Base-by-base conservation (phyloP, 2,329 filamentous ascomycete genomes). In the Fusarium metavorans region DNA sequence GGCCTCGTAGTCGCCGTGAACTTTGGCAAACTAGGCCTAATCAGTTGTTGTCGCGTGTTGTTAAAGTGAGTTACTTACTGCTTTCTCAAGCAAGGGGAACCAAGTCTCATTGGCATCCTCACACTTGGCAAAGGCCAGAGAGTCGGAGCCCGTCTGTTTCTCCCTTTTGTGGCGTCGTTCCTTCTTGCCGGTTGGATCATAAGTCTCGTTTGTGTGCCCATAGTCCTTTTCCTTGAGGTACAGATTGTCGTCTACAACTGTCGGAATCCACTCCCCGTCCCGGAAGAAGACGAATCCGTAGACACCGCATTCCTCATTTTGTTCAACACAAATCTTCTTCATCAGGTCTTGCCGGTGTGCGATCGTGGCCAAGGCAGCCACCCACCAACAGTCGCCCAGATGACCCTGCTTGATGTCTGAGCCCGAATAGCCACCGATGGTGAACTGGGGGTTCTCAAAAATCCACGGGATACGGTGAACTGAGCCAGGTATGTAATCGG, bases 261-360 rank as follows among this genome's bases (percentile, higher is more conserved):
- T 91, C 27, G 91, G 90, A 57, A 92, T 88, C 92, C 92, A 94
- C 80, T 93, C 91, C 54, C 92, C 92, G 74, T 94, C 84, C 78
- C 92, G 87, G 80, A 92, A 90, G 80, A 94, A 94, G 34, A 94
- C 91, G 74, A 94, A 94, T 4, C 92, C 92, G 75, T 94, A 94
- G 2, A 94, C 92, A 7, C 92, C 92, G 52, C 84, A 93, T 84
- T 79, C 89, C 84, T 94, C 91, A 73, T 94, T 88, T 6, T 89
- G 87, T 8, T 88, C 90, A 43, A 94, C 90, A 72, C 92, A 94
- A 9, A 94, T 86, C 67, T 87, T 88, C 64, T 92, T 87, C 77
- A 94, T 92, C 35, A 94, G 80, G 3, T 88, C 90, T 61, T 87
- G 83, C 73, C 91, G 90, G 73, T 93, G 92, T 13, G 90, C 91